phyloP scores from a whole-genome alignment of 169 alveolate genomes.

The Prorocentrum cordatum region DNA sequence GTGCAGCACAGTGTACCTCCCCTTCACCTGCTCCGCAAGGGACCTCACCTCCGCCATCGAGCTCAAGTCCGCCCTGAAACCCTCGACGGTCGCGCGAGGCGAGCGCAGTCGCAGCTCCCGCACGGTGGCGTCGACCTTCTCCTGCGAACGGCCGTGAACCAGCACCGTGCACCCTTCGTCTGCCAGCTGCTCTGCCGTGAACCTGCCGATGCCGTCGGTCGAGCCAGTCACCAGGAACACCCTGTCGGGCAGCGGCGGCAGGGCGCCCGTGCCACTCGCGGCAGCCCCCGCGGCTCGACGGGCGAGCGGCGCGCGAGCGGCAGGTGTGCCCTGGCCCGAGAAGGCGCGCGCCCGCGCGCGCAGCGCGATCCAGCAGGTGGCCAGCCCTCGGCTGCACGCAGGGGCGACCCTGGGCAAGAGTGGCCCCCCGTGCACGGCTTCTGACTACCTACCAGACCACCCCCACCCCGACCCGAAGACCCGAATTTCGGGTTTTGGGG shows the following conservation, averaged over 20 bases:
- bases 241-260: background rate
- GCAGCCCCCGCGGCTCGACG: no score
- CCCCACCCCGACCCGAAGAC: no score
- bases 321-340: no score
- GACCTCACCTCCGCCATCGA: constrained; percentile 39
- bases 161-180: background rate
- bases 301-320: no score
- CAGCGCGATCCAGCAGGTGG: no score
- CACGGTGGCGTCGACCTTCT: constrained; percentile 1
- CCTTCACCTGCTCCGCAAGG: constrained; percentile 12
- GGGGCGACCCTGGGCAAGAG: no score
- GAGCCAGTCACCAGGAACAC: constrained; percentile 39
- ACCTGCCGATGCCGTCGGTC: constrained; percentile 41
- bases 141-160: constrained; percentile 11
- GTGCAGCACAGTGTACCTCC: constrained; percentile 5
- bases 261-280: no score
- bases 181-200: constrained; percentile 62
- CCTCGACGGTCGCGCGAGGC: background rate
- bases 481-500: no score
- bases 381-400: no score
- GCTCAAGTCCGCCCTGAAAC: constrained; percentile 42
- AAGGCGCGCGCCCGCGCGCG: no score
- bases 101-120: background rate
- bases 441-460: no score
- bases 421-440: no score